phyloP scores from a whole-genome alignment of 1,284 basidiomycete genomes.

The Microbotryum violaceum region DNA sequence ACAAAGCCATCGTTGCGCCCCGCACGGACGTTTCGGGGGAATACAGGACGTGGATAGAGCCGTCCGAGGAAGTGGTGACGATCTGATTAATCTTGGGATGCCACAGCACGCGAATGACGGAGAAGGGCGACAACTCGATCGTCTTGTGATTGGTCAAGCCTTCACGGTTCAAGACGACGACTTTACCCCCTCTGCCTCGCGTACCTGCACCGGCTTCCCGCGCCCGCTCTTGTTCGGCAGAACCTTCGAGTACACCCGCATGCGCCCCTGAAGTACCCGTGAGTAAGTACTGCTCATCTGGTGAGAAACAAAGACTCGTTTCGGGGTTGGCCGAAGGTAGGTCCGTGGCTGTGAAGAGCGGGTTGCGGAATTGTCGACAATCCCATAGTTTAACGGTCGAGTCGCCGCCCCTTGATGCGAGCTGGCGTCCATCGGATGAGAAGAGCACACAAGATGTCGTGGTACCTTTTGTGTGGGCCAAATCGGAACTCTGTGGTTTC shows the following conservation, averaged over 20 bases:
- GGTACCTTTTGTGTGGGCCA: constrained; percentile 71
- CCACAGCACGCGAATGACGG: constrained; percentile 82
- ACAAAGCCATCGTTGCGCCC: constrained; percentile 80
- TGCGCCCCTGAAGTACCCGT: constrained; percentile 55
- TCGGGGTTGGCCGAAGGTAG: constrained; percentile 76
- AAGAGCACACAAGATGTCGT: constrained; percentile 79
- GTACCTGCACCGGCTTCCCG: constrained; percentile 40
- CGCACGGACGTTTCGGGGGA: constrained; percentile 77
- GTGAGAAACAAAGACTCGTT: constrained; percentile 87
- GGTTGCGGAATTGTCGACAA: constrained; percentile 74
- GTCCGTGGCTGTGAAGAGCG: constrained; percentile 56
- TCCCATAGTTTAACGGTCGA: constrained; percentile 98
- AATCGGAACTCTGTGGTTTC: constrained; percentile 58
- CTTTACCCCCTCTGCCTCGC: constrained; percentile 46
- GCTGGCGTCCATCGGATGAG: constrained; percentile 67
- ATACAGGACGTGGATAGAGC: constrained; percentile 80
- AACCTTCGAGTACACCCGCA: constrained; percentile 26
- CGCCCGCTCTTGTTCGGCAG: constrained; percentile 55
- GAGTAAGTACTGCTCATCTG: constrained; percentile 75
- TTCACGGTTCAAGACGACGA: constrained; percentile 56
- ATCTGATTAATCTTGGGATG: constrained; percentile 96
- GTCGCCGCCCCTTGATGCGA: constrained; percentile 83
- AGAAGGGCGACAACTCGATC: constrained; percentile 57
- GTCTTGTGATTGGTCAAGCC: constrained; percentile 48
- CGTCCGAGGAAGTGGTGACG: constrained; percentile 75